Evolutionary conservation across 2,329 filamentous ascomycete genomes (phyloP).

Genomic region (Claviceps monticola): DNA sequence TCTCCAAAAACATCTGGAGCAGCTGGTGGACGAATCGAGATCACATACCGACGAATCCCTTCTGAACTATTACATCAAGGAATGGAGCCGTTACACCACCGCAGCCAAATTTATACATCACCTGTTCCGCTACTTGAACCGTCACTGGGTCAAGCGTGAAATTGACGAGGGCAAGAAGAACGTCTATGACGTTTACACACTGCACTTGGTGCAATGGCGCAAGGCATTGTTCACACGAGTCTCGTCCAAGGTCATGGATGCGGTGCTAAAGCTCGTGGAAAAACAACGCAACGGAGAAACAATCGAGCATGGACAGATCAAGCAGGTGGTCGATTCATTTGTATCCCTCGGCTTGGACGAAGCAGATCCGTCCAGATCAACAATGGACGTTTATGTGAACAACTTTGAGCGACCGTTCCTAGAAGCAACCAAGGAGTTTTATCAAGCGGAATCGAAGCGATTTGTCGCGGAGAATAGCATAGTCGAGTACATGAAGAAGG

Average conservation of each 20-base stretch:
- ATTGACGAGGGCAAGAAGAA: constrained; percentile 98
- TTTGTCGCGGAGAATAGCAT: constrained; percentile 96
- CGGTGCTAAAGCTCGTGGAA: constrained; percentile 87
- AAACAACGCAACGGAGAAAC: constrained; percentile 96
- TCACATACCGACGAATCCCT: constrained; percentile 81
- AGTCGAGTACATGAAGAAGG: constrained; percentile 99
- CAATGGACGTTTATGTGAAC: constrained; percentile 82
- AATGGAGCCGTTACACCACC: constrained; percentile 92
- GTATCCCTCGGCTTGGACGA: constrained; percentile 91
- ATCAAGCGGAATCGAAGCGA: constrained; percentile 80
- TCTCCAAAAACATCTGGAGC: constrained; percentile 61
- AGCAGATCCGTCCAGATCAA: constrained; percentile 82
- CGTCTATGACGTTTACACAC: constrained; percentile 93
- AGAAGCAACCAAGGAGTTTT: constrained; percentile 69
- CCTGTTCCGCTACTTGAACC: constrained; percentile 87
- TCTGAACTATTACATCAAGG: constrained; percentile 83
- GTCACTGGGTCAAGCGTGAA: constrained; percentile 97
- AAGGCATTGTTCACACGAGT: constrained; percentile 78
- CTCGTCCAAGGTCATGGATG: constrained; percentile 81
- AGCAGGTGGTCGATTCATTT: constrained; percentile 92
- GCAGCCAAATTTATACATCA: constrained; percentile 97
- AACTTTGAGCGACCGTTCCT: constrained; percentile 93
- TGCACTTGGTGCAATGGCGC: constrained; percentile 93
- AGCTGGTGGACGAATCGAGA: constrained; percentile 57
- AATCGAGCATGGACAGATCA: constrained; percentile 93